Base-by-base conservation (phyloP, 176 grass and related monocot species). In the Musa troglodytarum region DNA sequence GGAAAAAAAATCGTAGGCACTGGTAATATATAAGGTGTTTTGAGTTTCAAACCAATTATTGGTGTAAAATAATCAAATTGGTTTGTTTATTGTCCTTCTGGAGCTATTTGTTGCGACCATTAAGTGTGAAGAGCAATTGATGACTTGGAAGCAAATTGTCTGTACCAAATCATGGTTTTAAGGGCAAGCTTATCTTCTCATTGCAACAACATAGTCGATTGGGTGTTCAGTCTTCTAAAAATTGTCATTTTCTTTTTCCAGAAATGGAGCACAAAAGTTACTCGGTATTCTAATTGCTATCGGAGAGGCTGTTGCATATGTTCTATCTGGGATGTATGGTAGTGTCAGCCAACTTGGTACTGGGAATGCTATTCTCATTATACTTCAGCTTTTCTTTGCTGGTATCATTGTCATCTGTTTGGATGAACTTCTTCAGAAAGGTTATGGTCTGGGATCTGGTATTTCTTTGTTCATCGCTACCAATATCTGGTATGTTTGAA, bases 381-480 rank as follows among this genome's bases (percentile, higher is more conserved):
- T 98, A 75, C 86, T 98, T 76, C 94, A 98, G 66, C 94, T 98
- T 62, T 98, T 93, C 82, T 93, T 98, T 85, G 94, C 94, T 80
- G 90, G 94, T 53, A 98, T 98, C 72, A 91, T 93, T 80, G 94
- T 98, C 68, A 91, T 98, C 67, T 98, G 94, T 63, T 77, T 98
- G 72, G 90, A 98, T 76, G 94, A 98, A 81, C 78, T 93, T 80
- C 94, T 98, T 77, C 94, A 98, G 88, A 98, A 98, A 83, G 94
- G 94, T 69, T 98, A 98, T 87, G 94, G 94, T 87, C 79, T 98
- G 72, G 94, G 94, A 49, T 93, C 94, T 85, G 90, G 90, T 69
- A 93, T 98, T 75, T 98, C 94, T 83, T 78, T 93, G 26, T 98
- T 98, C 75, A 98, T 98, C 10, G 94, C 94, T 81, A 98, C 94